These are phyloP conservation scores for Talaromyces amestolkiae DNA, from an alignment of 2,329 filamentous ascomycete genomes.

Conservation along the genomic window DNA sequence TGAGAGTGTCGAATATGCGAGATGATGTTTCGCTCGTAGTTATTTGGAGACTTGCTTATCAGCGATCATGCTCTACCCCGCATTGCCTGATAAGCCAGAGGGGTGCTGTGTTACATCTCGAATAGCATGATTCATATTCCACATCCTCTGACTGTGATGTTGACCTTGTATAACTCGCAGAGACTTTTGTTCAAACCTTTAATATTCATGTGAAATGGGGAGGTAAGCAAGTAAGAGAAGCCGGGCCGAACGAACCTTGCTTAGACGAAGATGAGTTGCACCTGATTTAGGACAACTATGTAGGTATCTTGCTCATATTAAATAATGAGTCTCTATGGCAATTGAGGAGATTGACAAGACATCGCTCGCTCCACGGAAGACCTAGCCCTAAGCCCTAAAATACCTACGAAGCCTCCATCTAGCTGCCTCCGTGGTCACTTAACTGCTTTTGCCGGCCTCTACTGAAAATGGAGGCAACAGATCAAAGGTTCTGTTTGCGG, in stretches of 20 bases:
- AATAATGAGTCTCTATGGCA: no score
- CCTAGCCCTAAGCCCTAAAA: conserved; percentile 10
- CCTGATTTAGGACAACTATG: no score
- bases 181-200: not conserved
- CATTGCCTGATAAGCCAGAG: conserved; percentile 1
- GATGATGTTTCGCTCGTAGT: not conserved
- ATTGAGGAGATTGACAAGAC: not conserved
- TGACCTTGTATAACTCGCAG: no score
- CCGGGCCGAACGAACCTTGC: not conserved
- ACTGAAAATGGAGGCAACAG: not conserved
- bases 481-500: not conserved
- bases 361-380: not conserved
- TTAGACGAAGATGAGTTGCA: no score
- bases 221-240: not conserved
- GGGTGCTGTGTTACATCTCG: not conserved
- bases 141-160: no score
- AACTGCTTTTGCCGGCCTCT: not conserved
- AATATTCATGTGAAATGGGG: not conserved
- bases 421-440: not conserved
- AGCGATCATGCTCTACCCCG: conserved; percentile 8
- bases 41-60: not conserved
- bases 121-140: not conserved
- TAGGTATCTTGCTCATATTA: no score
- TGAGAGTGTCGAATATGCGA: not conserved
- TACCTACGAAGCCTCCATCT: not conserved